phyloP scores from a whole-genome alignment of 305 asterid species.

The Withania somnifera region DNA sequence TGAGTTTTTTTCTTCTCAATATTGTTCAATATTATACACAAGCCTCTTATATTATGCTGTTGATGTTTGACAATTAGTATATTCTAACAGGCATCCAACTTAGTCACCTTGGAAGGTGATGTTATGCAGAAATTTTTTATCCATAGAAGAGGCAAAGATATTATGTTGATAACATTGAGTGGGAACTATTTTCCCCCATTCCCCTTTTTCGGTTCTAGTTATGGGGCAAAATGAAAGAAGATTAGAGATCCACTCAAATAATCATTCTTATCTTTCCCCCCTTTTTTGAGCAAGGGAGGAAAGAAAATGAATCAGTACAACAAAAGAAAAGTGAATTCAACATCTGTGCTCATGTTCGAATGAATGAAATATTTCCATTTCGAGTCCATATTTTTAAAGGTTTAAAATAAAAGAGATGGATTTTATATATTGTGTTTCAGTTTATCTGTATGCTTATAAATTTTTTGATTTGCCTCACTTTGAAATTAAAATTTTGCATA shows the following conservation, averaged over 20 bases:
- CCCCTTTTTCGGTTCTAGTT: not conserved
- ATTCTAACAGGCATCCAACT: slow-evolving; percentile 30
- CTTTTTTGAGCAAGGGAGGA: not conserved
- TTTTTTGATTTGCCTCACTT: too few species aligned
- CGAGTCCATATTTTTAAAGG: not conserved
- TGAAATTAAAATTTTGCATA: too few species aligned
- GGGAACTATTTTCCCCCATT: not conserved
- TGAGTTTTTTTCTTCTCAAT: slow-evolving; percentile 25
- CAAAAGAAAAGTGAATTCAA: not conserved
- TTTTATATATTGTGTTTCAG: too few species aligned
- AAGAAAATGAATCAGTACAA: too few species aligned
- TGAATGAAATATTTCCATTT: not conserved
- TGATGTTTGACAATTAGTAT: not conserved
- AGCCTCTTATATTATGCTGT: not conserved
- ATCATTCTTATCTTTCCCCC: not conserved
- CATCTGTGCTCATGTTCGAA: not conserved
- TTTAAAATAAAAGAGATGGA: too few species aligned
- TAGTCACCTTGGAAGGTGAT: slow-evolving; percentile 41
- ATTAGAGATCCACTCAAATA: not conserved
- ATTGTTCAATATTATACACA: too few species aligned
- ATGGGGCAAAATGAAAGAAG: not conserved
- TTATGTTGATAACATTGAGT: slow-evolving; percentile 11
- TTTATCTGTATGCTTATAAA: too few species aligned
- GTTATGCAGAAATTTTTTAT: slow-evolving; percentile 23
- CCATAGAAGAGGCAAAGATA: slow-evolving; percentile 40